Evolutionary conservation across 2,329 filamentous ascomycete genomes (phyloP).

Genomic region (Emergomyces orientalis): DNA sequence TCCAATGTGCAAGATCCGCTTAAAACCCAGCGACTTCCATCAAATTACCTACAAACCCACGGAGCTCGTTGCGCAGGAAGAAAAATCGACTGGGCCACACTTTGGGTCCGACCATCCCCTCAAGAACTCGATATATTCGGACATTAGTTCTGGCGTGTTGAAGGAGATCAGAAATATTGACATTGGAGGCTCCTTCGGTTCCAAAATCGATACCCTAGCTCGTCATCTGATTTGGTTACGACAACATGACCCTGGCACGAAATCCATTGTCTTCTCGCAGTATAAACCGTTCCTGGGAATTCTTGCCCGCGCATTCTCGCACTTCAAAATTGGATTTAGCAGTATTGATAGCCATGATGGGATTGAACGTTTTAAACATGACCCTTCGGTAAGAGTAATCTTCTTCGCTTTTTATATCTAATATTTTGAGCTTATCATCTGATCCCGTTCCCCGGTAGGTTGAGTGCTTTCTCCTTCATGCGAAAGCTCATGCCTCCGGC

Average conservation of each 20-base stretch:
- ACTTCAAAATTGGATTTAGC: constrained; percentile 63
- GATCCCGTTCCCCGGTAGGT: constrained; percentile 33
- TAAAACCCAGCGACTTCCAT: constrained; percentile 62
- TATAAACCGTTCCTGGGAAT: constrained; percentile 72
- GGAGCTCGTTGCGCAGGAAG: constrained; percentile 58
- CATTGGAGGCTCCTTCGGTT: constrained; percentile 65
- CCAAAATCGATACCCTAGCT: constrained; percentile 76
- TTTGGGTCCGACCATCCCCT: constrained; percentile 22
- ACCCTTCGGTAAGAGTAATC: constrained; percentile 44
- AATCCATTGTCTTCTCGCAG: constrained; percentile 91
- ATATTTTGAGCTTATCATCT: not conserved
- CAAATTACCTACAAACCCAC: constrained; percentile 76
- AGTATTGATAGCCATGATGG: constrained; percentile 61
- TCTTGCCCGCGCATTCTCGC: constrained; percentile 58
- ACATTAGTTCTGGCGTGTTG: constrained; percentile 61
- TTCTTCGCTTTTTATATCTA: not conserved
- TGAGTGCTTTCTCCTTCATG: constrained; percentile 83
- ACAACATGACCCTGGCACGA: constrained; percentile 72
- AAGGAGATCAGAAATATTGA: constrained; percentile 75
- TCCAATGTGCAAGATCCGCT: constrained; percentile 67
- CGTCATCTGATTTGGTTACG: constrained; percentile 81
- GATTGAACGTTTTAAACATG: constrained; percentile 65
- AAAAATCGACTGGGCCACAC: constrained; percentile 25
- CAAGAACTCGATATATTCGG: constrained; percentile 59
- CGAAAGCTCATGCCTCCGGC: constrained; percentile 77